Evolutionary conservation across 371 early-diverging fungal species (phyloP).

Genomic region (Coemansia sp.): DNA sequence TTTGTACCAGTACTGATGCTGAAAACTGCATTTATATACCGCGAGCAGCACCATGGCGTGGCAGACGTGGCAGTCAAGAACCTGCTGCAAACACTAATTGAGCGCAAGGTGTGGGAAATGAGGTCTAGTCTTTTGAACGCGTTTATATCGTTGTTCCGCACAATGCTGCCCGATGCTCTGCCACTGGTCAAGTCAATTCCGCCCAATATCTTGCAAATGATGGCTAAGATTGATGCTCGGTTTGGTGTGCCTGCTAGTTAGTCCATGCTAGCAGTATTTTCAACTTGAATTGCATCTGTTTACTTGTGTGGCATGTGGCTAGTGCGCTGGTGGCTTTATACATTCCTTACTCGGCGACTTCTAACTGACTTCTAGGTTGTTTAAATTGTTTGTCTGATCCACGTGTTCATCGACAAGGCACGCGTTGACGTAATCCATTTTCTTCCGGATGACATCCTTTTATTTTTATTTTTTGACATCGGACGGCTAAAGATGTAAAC

Average conservation of each 20-base stretch:
- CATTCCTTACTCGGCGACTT: not conserved
- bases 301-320: not conserved
- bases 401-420: not conserved
- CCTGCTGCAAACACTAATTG: conserved; percentile 22
- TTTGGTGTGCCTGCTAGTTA: conserved; percentile 4
- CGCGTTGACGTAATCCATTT: not conserved
- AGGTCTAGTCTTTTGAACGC: conserved; percentile 3
- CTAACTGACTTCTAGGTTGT: not conserved
- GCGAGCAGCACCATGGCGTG: conserved; percentile 9
- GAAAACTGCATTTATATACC: conserved; percentile 22
- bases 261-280: conserved; percentile 24
- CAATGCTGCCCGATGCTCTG: conserved; percentile 34
- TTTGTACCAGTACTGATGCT: conserved; percentile 30
- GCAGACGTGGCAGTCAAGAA: conserved; percentile 18
- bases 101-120: conserved; percentile 40
- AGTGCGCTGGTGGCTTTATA: not conserved
- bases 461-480: not conserved
- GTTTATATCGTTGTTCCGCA: conserved; percentile 15
- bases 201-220: conserved; percentile 15
- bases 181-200: conserved; percentile 31
- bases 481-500: not conserved
- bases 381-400: not conserved
- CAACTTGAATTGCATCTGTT: not conserved
- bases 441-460: not conserved
- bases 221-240: conserved; percentile 10